Percentiles rank a stretch among this genome's conserved stretches.
phyloP scores from a whole-genome alignment of 129 eudicot species.

The Flaveria trinervia region DNA sequence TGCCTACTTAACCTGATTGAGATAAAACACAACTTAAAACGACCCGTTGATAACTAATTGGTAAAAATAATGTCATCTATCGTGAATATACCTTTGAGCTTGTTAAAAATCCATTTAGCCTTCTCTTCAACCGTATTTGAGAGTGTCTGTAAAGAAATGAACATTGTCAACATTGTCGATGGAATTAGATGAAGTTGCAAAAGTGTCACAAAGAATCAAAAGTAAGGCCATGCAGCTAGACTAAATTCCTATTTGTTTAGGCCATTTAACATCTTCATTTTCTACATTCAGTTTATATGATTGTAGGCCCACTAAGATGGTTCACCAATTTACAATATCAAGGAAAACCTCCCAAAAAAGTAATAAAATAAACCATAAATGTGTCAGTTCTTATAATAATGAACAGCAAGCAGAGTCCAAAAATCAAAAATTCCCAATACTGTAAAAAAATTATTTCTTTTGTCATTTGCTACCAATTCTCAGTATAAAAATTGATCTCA shows the following conservation, averaged over 20 bases:
- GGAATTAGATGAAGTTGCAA: not conserved
- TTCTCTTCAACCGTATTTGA: conserved; percentile 55
- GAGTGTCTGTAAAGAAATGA: conserved; percentile 32
- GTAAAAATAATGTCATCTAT: not conserved
- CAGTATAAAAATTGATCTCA: not conserved
- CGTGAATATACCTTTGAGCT: conserved; percentile 44
- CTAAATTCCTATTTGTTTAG: not conserved
- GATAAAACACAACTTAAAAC: not conserved
- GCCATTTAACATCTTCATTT: not conserved
- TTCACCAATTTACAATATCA: not conserved
- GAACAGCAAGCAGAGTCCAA: not conserved
- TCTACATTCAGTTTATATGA: conserved; percentile 1
- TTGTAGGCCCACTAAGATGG: not conserved
- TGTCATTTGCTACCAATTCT: not conserved
- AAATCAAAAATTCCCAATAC: not conserved
- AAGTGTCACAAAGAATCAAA: not conserved
- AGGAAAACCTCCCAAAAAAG: not conserved
- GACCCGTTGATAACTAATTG: not conserved
- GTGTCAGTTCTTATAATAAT: not conserved
- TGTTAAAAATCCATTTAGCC: conserved; percentile 66
- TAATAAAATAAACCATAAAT: not conserved
- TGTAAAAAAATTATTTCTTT: not conserved
- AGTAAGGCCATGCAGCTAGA: too few species aligned
- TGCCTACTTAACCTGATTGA: not conserved
- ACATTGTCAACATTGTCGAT: not conserved